These are phyloP conservation scores for Coemansia reversa DNA, from an alignment of 192 early-diverging fungal species.

Conservation along the genomic window DNA sequence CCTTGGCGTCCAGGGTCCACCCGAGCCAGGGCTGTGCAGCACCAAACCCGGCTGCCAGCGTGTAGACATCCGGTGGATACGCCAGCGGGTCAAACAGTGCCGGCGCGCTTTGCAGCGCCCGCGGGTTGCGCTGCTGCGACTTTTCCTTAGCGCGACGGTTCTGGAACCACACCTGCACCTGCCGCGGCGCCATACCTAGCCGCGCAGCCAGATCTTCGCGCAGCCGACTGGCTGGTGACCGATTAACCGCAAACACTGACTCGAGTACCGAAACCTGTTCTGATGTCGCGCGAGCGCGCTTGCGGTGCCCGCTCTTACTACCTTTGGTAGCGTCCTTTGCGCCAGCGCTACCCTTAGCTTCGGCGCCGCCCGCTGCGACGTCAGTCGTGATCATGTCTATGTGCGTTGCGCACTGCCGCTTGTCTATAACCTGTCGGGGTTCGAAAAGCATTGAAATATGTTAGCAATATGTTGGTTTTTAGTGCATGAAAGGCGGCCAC, in stretches of 20 bases:
- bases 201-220: slow-evolving; percentile 64
- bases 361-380: background rate
- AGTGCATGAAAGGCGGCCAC: background rate
- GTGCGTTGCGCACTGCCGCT: slow-evolving; percentile 2
- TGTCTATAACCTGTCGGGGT: slow-evolving; percentile 18
- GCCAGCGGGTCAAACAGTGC: slow-evolving; percentile 34
- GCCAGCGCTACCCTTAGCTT: slow-evolving; percentile 4
- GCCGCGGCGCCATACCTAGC: slow-evolving; percentile 69
- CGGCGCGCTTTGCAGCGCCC: slow-evolving; percentile 25
- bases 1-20: background rate
- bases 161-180: slow-evolving; percentile 86
- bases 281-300: slow-evolving; percentile 70
- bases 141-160: slow-evolving; percentile 84
- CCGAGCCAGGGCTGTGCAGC: background rate
- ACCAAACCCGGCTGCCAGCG: slow-evolving; percentile 20
- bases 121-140: slow-evolving; percentile 49
- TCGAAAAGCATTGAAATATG: slow-evolving; percentile 10
- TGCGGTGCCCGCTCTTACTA: slow-evolving; percentile 42
- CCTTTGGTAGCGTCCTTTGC: slow-evolving; percentile 8
- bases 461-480: background rate
- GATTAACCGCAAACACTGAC: slow-evolving; percentile 66
- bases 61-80: slow-evolving; percentile 35
- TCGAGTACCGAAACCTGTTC: slow-evolving; percentile 71
- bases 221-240: slow-evolving; percentile 65
- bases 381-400: slow-evolving; percentile 3